Conservation (phyloP, 2,329 filamentous ascomycete species). For the Ascochyta rabiei region DNA sequence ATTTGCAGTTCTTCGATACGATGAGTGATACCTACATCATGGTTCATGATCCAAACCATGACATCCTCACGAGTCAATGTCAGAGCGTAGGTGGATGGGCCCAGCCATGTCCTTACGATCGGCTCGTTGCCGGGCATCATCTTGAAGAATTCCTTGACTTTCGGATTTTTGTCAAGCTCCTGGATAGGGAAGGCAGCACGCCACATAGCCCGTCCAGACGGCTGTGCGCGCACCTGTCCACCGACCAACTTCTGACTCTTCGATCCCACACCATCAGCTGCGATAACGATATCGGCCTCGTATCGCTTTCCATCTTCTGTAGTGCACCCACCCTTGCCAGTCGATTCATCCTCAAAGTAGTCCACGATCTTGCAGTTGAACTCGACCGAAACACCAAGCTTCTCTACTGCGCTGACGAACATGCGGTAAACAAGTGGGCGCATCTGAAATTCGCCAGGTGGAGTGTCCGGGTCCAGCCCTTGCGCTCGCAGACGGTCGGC, state of each 20-base stretch:
- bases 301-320: slow-evolving; percentile 50
- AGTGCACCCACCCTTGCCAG: slow-evolving; percentile 43
- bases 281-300: slow-evolving; percentile 51
- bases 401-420: slow-evolving; percentile 58
- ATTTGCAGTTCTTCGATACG: background rate
- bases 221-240: slow-evolving; percentile 51
- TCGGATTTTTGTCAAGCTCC: slow-evolving; percentile 52
- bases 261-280: slow-evolving; percentile 52
- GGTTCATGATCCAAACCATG: slow-evolving; percentile 59
- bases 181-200: slow-evolving; percentile 51
- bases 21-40: slow-evolving; percentile 45
- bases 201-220: slow-evolving; percentile 50
- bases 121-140: slow-evolving; percentile 51
- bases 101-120: slow-evolving; percentile 55
- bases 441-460: slow-evolving; percentile 63
- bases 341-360: slow-evolving; percentile 52
- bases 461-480: slow-evolving; percentile 55
- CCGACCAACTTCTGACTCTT: slow-evolving; percentile 54
- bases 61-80: slow-evolving; percentile 54
- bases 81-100: slow-evolving; percentile 53
- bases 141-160: slow-evolving; percentile 56
- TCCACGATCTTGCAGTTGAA: slow-evolving; percentile 52
- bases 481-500: slow-evolving; percentile 56
- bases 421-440: slow-evolving; percentile 62
- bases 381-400: slow-evolving; percentile 51